Conservation (phyloP, 768 basidiomycete species). For the Amanita thiersii region DNA sequence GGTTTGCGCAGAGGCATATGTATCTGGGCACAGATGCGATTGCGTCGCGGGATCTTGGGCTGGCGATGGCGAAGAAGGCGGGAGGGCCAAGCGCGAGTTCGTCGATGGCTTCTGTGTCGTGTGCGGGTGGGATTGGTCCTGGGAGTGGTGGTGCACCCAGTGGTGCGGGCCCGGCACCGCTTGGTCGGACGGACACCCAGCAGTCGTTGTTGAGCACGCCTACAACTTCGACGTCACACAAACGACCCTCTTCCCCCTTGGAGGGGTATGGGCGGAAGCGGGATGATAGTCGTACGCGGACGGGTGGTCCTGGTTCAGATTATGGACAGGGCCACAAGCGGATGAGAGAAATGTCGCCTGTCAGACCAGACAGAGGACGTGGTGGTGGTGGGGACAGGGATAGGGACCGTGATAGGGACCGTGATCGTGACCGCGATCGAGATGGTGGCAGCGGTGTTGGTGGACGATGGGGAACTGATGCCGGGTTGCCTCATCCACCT, state of each 20-base stretch:
- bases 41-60: constrained; percentile 82
- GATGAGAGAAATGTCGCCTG: constrained; percentile 19
- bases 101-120: neutral
- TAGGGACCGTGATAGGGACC: constrained; percentile 7
- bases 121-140: neutral
- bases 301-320: constrained; percentile 16
- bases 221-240: constrained; percentile 9
- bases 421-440: constrained; percentile 20
- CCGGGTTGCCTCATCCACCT: constrained; percentile 25
- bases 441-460: constrained; percentile 14
- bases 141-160: neutral
- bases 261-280: constrained; percentile 19
- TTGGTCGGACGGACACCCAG: constrained; percentile 27
- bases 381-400: constrained; percentile 4
- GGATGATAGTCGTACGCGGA: constrained; percentile 18
- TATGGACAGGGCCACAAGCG: constrained; percentile 28
- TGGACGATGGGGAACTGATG: constrained; percentile 17
- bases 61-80: constrained; percentile 43
- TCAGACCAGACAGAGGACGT: constrained; percentile 9
- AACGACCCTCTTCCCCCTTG: constrained; percentile 31
- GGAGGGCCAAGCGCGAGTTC: constrained; percentile 10
- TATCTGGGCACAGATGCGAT: constrained; percentile 85
- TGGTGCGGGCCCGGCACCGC: constrained; percentile 7
- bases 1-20: constrained; percentile 79
- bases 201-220: constrained; percentile 19